Conservation (phyloP, 2,329 filamentous ascomycete species). For the Ophiostoma sp. region DNA sequence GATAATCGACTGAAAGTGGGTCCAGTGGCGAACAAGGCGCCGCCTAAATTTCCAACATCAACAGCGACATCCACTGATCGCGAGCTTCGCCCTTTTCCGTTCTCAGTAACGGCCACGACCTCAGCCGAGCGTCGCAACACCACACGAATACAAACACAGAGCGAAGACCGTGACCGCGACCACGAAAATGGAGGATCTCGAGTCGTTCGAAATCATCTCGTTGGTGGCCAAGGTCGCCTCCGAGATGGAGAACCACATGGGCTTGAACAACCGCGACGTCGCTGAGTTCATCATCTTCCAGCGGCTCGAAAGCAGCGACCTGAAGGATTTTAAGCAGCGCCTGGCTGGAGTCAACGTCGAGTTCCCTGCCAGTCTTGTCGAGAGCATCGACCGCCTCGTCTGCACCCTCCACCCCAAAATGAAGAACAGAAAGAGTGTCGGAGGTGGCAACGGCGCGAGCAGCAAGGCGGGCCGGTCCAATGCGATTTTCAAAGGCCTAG, state of each 20-base stretch:
- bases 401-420: constrained; percentile 86
- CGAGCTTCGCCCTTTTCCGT: background rate
- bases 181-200: constrained; percentile 73
- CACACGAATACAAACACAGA: background rate
- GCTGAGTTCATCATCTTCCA: constrained; percentile 95
- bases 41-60: background rate
- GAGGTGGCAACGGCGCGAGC: constrained; percentile 32
- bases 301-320: constrained; percentile 65
- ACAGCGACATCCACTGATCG: background rate
- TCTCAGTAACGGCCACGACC: background rate
- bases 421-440: constrained; percentile 47
- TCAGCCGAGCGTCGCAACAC: background rate
- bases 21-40: constrained; percentile 8
- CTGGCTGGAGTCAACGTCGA: constrained; percentile 72
- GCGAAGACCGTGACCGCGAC: background rate
- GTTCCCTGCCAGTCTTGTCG: constrained; percentile 80
- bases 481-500: constrained; percentile 82
- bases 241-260: constrained; percentile 89
- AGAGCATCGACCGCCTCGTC: constrained; percentile 86
- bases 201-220: constrained; percentile 85
- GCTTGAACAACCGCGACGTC: constrained; percentile 86
- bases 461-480: constrained; percentile 38
- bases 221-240: constrained; percentile 92
- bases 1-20: background rate
- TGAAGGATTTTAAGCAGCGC: constrained; percentile 67